phyloP scores from a whole-genome alignment of 2,329 filamentous ascomycete genomes.

The Nemania abortiva region DNA sequence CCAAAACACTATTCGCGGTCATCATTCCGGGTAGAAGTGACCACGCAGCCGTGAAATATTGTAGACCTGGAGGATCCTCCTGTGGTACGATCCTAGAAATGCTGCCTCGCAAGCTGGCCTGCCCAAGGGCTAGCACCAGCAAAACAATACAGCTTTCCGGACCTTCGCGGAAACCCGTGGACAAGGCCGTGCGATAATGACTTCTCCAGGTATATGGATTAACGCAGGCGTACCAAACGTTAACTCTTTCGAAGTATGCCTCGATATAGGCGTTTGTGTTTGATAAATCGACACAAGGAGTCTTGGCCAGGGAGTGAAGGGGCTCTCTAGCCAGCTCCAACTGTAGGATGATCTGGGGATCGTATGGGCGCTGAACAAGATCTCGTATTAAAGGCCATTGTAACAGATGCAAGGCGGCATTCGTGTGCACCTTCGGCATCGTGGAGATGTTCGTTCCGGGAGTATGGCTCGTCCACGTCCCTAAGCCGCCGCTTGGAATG shows the following conservation, averaged over 20 bases:
- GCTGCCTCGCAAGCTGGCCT: slow-evolving; percentile 80
- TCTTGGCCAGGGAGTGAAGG: slow-evolving; percentile 74
- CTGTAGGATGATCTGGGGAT: slow-evolving; percentile 84
- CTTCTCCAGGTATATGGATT: slow-evolving; percentile 84
- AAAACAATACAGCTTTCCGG: slow-evolving; percentile 86
- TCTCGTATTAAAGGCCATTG: slow-evolving; percentile 86
- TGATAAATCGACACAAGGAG: slow-evolving; percentile 76
- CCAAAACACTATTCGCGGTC: slow-evolving; percentile 81
- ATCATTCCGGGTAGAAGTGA: slow-evolving; percentile 80
- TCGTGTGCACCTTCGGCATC: slow-evolving; percentile 88
- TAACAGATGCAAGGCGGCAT: slow-evolving; percentile 80
- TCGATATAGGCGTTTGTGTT: slow-evolving; percentile 81
- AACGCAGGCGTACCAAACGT: slow-evolving; percentile 87
- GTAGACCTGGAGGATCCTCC: slow-evolving; percentile 79
- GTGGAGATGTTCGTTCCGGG: slow-evolving; percentile 77
- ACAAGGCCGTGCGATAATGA: slow-evolving; percentile 80
- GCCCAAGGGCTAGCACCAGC: slow-evolving; percentile 80
- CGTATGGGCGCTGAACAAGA: slow-evolving; percentile 80
- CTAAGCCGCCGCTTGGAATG: slow-evolving; percentile 74
- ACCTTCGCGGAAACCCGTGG: slow-evolving; percentile 81
- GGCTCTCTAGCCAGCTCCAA: slow-evolving; percentile 84
- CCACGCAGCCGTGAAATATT: slow-evolving; percentile 87
- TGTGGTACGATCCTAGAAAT: slow-evolving; percentile 78
- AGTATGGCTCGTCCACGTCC: slow-evolving; percentile 74
- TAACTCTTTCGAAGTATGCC: slow-evolving; percentile 84